Evolutionary conservation across 129 eudicot genomes (phyloP), one percentile per base, ranked within the genome.

Genomic region (Ambrosia trifida): DNA sequence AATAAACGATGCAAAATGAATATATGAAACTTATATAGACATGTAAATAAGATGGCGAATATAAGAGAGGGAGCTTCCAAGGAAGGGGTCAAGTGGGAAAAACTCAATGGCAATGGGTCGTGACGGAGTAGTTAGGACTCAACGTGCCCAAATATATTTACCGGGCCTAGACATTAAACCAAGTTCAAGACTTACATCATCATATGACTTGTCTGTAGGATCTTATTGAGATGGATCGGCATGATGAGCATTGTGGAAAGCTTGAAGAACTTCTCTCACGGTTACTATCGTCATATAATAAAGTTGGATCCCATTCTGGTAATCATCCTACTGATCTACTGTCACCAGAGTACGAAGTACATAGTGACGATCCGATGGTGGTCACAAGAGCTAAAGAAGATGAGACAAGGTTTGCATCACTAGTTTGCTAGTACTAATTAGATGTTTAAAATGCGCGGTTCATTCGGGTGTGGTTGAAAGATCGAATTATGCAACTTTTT

Each of bases 141-240:
- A 36, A 7, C 6, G 7, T 5, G 7, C 41, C 43, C 43, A 36
- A 36, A 7, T 36, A 36, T 36, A 36, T 36, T 5, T 36, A 36
- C 43, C 7, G 7, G 43, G 7, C 43, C 43, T 4, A 36, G 43
- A 36, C 43, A 1, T 36, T 36, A 36, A 36, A 8, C 43, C 43
- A 7, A 8, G 43, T 36, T 36, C 6, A 5, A 8, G 6, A 36
- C 43, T 36, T 5, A 36, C 7, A 2, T 36, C 43, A 36, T 36
- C 43, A 36, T 36, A 36, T 36, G 43, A 51, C 63, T 53, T 73
- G 63, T 52, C 17, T 73, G 69, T 77, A 95, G 99, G 82, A 79
- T 68, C 80, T 90, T 20, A 88, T 90, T 64, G 99, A 95, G 40
- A 85, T 95, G 99, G 99, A 95, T 72, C 88, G 89, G 24, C 73